phyloP scores from a whole-genome alignment of 805 yeast species.

The Candida suzukii region DNA sequence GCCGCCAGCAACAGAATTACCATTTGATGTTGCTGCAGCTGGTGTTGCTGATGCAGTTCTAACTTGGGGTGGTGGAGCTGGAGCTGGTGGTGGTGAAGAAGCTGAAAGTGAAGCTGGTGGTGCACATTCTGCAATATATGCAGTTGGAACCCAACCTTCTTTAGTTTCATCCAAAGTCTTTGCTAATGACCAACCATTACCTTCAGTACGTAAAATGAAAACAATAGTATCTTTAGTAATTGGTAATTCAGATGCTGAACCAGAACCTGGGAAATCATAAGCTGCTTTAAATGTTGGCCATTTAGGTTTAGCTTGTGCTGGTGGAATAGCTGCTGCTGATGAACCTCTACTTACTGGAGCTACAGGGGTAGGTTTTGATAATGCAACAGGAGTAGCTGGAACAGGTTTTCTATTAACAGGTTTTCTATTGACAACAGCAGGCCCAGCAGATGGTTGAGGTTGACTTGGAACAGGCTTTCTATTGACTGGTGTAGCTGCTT shows the following conservation, averaged over 20 bases:
- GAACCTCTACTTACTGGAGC: conserved; percentile 2
- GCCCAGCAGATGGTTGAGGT: conserved; percentile 29
- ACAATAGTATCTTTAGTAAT: conserved; percentile 70
- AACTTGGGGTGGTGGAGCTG: too few species aligned
- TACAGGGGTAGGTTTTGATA: conserved; percentile 9
- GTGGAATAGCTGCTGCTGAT: conserved; percentile 4
- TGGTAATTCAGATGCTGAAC: conserved; percentile 75
- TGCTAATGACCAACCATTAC: conserved; percentile 94
- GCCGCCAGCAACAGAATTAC: conserved; percentile 32
- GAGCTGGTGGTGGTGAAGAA: conserved; percentile 23
- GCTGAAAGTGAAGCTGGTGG: conserved; percentile 38
- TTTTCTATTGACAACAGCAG: conserved; percentile 16
- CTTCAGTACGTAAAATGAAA: conserved; percentile 61
- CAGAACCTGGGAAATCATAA: conserved; percentile 84
- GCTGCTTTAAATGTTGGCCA: conserved; percentile 79
- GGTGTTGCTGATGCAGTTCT: conserved; percentile 13
- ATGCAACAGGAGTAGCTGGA: conserved; percentile 16
- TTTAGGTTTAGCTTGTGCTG: conserved; percentile 53
- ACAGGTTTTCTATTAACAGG: background rate
- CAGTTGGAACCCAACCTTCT: conserved; percentile 97
- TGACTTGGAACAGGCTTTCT: conserved; percentile 31
- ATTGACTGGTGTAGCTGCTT: conserved; percentile 7
- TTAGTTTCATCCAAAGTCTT: conserved; percentile 63
- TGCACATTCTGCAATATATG: conserved; percentile 64
- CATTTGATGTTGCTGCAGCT: conserved; percentile 15